These are phyloP conservation scores for Bremia lactucae DNA, from an alignment of 352 stramenopile species.

Conservation along the genomic window DNA sequence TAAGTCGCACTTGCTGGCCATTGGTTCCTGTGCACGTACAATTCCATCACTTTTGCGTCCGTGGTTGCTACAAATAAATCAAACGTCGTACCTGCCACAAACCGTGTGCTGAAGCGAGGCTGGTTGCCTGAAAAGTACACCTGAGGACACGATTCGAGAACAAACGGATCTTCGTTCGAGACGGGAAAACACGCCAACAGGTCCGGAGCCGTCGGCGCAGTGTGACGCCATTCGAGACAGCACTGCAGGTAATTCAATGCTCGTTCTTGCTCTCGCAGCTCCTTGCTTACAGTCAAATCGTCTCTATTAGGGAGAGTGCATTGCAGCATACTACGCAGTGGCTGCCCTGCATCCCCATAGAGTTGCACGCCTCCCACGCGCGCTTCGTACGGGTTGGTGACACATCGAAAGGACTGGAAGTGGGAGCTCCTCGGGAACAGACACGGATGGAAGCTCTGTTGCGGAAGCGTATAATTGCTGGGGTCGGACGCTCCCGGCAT, in stretches of 20 bases:
- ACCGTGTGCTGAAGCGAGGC: constrained; percentile 67
- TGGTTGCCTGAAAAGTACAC: constrained; percentile 91
- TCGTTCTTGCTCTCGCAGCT: constrained; percentile 13
- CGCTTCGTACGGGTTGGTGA: constrained; percentile 91
- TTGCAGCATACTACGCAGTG: constrained; percentile 78
- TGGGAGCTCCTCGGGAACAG: constrained; percentile 80
- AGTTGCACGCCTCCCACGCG: constrained; percentile 51
- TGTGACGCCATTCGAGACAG: constrained; percentile 85
- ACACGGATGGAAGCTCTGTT: constrained; percentile 91
- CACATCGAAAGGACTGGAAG: constrained; percentile 73
- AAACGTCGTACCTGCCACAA: constrained; percentile 63
- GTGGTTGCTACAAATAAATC: too few species aligned
- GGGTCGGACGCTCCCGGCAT: constrained; percentile 86
- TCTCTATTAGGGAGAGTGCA: constrained; percentile 34
- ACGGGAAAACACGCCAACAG: constrained; percentile 88
- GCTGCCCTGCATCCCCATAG: constrained; percentile 82
- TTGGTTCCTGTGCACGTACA: constrained; percentile 20
- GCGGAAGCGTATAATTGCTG: constrained; percentile 83
- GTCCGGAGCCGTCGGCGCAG: constrained; percentile 90
- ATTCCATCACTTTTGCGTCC: too few species aligned
- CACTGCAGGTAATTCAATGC: constrained; percentile 47
- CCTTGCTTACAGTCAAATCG: constrained; percentile 11
- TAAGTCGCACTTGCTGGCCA: constrained; percentile 49
- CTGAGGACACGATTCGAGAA: constrained; percentile 78
- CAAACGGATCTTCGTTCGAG: constrained; percentile 85